Conservation (phyloP, 192 early-diverging fungal genomes). For the Umbelopsis ramanniana region DNA sequence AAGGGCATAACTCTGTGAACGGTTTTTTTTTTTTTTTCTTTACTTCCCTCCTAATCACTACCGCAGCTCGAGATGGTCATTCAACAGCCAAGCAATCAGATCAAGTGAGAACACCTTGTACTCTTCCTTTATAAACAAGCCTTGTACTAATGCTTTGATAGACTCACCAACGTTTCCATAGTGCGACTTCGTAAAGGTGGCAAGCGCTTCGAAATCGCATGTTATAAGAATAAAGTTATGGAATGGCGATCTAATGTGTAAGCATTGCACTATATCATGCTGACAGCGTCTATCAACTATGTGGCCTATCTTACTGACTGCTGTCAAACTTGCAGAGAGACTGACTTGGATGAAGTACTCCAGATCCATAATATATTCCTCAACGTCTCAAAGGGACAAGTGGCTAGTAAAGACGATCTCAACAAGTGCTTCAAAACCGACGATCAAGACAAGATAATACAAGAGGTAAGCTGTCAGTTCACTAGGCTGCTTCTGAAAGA, state of each 20-base stretch:
- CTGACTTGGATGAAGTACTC: conserved; percentile 94
- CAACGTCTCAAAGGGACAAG: conserved; percentile 97
- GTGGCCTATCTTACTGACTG: background rate
- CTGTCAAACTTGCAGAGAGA: conserved; percentile 67
- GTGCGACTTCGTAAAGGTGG: conserved; percentile 96
- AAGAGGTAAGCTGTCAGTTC: conserved; percentile 51
- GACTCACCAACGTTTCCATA: conserved; percentile 94
- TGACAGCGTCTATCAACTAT: background rate
- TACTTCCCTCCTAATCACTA: background rate
- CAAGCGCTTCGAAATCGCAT: conserved; percentile 97
- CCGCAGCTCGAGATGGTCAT: conserved; percentile 30
- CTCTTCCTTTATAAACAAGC: background rate
- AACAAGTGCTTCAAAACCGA: conserved; percentile 88
- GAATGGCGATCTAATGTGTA: conserved; percentile 95
- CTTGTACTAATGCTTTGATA: conserved; percentile 17
- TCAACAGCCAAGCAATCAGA: conserved; percentile 46
- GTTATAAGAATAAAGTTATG: conserved; percentile 98
- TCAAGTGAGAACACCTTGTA: conserved; percentile 39
- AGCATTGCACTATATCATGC: conserved; percentile 25
- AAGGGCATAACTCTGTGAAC: background rate
- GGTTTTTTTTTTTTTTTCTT: background rate
- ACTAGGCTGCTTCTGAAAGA: background rate
- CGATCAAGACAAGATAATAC: conserved; percentile 78
- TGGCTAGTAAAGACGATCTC: conserved; percentile 89
- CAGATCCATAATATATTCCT: conserved; percentile 93